These are phyloP conservation scores for Gynochthodes officinalis DNA, from an alignment of 257 asterid species.

Conservation along the genomic window DNA sequence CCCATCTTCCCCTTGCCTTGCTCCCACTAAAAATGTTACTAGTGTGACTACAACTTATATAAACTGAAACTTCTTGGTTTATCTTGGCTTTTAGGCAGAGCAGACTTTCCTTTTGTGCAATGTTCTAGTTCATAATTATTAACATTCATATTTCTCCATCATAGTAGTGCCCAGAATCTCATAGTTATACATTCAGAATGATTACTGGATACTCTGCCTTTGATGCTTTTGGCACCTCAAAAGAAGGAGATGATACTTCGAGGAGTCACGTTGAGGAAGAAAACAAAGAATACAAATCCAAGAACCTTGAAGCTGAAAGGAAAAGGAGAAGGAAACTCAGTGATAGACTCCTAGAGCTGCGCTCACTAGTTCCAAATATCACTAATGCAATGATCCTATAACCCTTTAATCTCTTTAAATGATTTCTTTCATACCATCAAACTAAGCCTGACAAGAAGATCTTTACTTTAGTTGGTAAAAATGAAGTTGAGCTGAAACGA, in stretches of 20 bases:
- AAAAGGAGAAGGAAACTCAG: constrained; percentile 71
- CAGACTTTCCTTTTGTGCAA: neutral
- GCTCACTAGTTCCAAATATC: constrained; percentile 73
- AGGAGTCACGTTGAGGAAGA: constrained; percentile 31
- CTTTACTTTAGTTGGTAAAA: neutral
- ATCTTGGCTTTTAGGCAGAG: constrained; percentile 13
- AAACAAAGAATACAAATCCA: constrained; percentile 47
- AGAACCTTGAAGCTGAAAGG: constrained; percentile 78
- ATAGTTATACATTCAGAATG: neutral
- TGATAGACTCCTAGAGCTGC: constrained; percentile 61
- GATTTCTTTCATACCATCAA: neutral
- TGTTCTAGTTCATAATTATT: neutral
- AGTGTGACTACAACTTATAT: constrained; percentile 47
- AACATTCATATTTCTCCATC: constrained; percentile 3
- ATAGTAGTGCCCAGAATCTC: neutral
- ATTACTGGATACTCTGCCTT: constrained; percentile 25
- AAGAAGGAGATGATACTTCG: constrained; percentile 16
- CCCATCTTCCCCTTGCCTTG: constrained; percentile 12
- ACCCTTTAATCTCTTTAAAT: neutral
- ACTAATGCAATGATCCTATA: constrained; percentile 57
- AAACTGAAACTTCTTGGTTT: constrained; percentile 18
- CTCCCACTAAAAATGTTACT: constrained; percentile 14
- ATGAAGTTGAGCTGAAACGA: neutral
- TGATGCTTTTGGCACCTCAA: constrained; percentile 18
- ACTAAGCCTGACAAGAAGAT: neutral